Evolutionary conservation across 192 early-diverging fungal genomes (phyloP).

Genomic region (Entomortierella beljakovae): DNA sequence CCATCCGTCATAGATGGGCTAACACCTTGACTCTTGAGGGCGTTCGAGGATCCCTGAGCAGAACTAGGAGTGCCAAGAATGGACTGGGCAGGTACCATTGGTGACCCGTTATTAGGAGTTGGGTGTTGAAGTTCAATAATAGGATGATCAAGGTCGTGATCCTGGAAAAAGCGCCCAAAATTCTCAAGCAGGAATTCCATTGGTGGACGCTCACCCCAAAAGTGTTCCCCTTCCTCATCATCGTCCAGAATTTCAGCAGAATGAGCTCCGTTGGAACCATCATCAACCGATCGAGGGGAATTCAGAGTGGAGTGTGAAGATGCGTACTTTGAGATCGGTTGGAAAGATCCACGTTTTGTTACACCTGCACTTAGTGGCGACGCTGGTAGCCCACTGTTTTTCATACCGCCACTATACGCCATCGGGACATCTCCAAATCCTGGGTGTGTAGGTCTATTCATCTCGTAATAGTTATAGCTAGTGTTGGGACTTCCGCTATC

Average conservation of each 20-base stretch:
- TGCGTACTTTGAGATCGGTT: constrained; percentile 28
- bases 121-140: constrained; percentile 63
- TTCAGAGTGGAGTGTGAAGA: constrained; percentile 42
- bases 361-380: constrained; percentile 48
- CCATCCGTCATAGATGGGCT: constrained; percentile 47
- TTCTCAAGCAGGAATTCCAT: constrained; percentile 74
- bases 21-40: constrained; percentile 31
- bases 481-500: constrained; percentile 45
- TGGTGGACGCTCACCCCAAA: constrained; percentile 71
- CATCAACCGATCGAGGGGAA: constrained; percentile 35
- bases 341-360: constrained; percentile 40
- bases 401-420: constrained; percentile 17
- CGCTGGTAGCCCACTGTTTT: constrained; percentile 41
- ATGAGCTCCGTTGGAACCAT: constrained; percentile 15
- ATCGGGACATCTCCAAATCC: constrained; percentile 42
- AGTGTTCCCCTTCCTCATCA: constrained; percentile 49
- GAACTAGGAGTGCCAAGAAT: constrained; percentile 30
- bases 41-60: constrained; percentile 14
- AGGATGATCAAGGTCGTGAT: constrained; percentile 80
- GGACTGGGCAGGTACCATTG: constrained; percentile 39
- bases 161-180: constrained; percentile 78
- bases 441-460: constrained; percentile 35
- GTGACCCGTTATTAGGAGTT: constrained; percentile 24
- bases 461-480: constrained; percentile 48
- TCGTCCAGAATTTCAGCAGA: constrained; percentile 15